Conservation (phyloP, 805 yeast genomes). For the Lipomyces oligophaga region DNA sequence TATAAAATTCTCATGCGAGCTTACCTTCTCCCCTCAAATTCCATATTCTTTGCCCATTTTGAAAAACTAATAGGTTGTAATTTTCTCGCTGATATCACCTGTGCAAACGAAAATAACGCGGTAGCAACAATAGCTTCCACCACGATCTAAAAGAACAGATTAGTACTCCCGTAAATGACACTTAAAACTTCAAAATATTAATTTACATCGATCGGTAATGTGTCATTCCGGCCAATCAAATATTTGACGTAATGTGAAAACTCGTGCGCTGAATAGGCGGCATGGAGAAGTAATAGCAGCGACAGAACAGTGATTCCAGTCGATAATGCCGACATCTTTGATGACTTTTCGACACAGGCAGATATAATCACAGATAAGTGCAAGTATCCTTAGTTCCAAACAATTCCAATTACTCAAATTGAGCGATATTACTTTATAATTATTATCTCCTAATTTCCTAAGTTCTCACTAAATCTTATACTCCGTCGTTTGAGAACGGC, state of each 20-base stretch:
- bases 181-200: not conserved
- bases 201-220: constrained; percentile 24
- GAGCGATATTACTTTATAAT: no score
- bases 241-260: constrained; percentile 28
- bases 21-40: constrained; percentile 19
- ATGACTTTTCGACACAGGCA: no score
- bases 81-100: constrained; percentile 13
- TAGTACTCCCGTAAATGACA: not conserved
- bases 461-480: no score
- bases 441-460: no score
- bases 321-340: constrained; percentile 14
- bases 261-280: constrained; percentile 29
- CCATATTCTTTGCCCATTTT: constrained; percentile 23
- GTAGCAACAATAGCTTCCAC: constrained; percentile 22
- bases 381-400: no score
- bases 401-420: no score
- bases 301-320: constrained; percentile 9
- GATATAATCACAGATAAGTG: not conserved
- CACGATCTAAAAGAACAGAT: constrained; percentile 12
- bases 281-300: constrained; percentile 20
- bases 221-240: constrained; percentile 5
- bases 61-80: constrained; percentile 23
- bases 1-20: not conserved
- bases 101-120: constrained; percentile 17
- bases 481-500: no score